Evolutionary conservation across 2,329 filamentous ascomycete species (phyloP), one percentile per base, ranked within the genome.

Genomic region (Phialophora verrucosa): DNA sequence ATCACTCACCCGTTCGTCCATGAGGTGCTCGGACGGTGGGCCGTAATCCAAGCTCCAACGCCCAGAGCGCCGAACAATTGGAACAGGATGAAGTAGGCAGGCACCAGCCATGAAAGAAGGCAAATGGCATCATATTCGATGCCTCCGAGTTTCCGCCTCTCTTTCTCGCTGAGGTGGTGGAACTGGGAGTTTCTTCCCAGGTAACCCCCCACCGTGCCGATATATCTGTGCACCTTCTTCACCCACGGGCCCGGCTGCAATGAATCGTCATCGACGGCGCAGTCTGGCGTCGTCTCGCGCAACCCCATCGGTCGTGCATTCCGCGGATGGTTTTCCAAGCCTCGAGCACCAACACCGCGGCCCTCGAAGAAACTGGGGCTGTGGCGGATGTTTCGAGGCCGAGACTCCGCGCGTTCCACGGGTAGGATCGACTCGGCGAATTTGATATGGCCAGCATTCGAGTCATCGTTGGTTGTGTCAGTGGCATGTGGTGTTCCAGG

Each of bases 101-200:
- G 80, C 35, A 69, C 66, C n/a, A 73, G 35, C 69, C 67, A 70
- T 1, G 70, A 69, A 4, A 72, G 67, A 11, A 74, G 59, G 49
- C 66, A 68, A 14, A 73, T 68, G 47, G 80, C 80, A 60, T 77
- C 75, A 67, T 83, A 83, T 64, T 83, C 81, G 55, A 76, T 77
- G 4, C 81, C 81, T n/a, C 81, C 81, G 4, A 83, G 74, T 25
- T 73, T 69, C 53, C 77, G 73, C 17, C 80, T 74, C 65, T 83
- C 80, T 44, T 74, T 73, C 12, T 78, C 76, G 2, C 75, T 76
- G 7, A 83, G 74, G 38, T 81, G 79, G 69, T 84, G 76, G 68
- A 85, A 84, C 49, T 81, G 80, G 6, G 81, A 83, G 70, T 84
- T 85, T 42, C 82, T 78, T 2, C 79, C 79, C 14, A 83, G 51